Evolutionary conservation across 2,329 filamentous ascomycete genomes (phyloP), one percentile per base, ranked within the genome.

Genomic region (Scytalidium lignicola): DNA sequence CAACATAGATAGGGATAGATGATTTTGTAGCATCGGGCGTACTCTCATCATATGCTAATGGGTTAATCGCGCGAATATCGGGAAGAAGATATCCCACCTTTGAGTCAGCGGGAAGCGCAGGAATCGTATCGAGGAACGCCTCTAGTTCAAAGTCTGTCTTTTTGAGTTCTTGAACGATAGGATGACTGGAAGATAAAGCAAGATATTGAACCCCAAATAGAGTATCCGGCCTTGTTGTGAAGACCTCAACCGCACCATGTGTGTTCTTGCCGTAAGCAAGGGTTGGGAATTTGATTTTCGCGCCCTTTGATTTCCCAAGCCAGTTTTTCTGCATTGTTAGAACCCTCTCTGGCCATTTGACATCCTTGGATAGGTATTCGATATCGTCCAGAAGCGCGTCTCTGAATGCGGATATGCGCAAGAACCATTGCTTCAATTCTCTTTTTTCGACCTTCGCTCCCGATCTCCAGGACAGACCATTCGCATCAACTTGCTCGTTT

Each of bases 401-500:
- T 53, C 87, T 82, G 62, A 88, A 93, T 44, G 80, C 79, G 3
- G 89, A 92, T 61, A 93, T 95, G 54, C 83, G 83, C 55, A 95
- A 80, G 65, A 95, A 95, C 90, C 90, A 96, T 67, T 96, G 90
- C 68, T 87, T 89, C 43, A 95, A 73, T 57, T 80, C 80, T 51
- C 81, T 74, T 69, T 90, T 87, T 67, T 93, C 86, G 17, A 95
- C 89, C 64, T 86, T 84, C 44, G 88, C 90, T 9, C 90, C 90
- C 1, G 88, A 93, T 49, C 90, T 80, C 90, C 90, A 96, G 2
- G 90, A 95, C 58, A 75, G 81, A 26, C 90, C 90, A 62, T 89
- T 85, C 44, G 86, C 78, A 64, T 95, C 88, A n/a, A 95, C 89
- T 69, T 96, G 90, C 67, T 96, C 90, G 64, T 96, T 96, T 10